phyloP scores from a whole-genome alignment of 306 rosid species.

The Cucumis melo region DNA sequence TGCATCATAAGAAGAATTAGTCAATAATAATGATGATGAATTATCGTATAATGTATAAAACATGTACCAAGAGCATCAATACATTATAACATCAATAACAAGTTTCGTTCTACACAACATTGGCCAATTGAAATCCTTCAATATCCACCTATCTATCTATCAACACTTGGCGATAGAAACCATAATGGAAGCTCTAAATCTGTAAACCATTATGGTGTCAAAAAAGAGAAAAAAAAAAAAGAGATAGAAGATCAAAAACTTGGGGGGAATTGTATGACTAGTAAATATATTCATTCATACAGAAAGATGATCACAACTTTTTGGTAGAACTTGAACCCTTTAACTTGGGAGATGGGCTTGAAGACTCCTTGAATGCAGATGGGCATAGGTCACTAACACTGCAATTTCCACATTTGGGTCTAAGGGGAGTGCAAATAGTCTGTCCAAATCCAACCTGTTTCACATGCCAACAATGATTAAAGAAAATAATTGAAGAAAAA shows the following conservation, averaged over 20 bases:
- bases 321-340: constrained; percentile 24
- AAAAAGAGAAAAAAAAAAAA: not conserved
- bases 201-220: not conserved
- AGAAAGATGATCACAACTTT: constrained; percentile 11
- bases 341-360: constrained; percentile 32
- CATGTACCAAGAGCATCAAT: not conserved
- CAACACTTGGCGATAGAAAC: not conserved
- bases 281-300: not conserved
- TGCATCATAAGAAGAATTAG: not conserved
- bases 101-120: not conserved
- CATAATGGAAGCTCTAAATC: not conserved
- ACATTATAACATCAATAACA: not conserved
- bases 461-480: not conserved
- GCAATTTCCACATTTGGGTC: constrained; percentile 67
- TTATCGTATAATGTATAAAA: not conserved
- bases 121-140: not conserved
- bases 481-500: not conserved
- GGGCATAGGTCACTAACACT: constrained; percentile 51
- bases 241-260: not conserved
- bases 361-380: constrained; percentile 53
- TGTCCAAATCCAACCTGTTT: constrained; percentile 83
- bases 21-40: not conserved
- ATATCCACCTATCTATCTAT: not conserved
- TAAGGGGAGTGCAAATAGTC: constrained; percentile 58
- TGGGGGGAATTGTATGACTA: not conserved